Percentiles rank a stretch among this genome's conserved stretches.
These are phyloP conservation scores for Bipolaris sorokiniana DNA, from an alignment of 2,329 filamentous ascomycete species.

Conservation along the genomic window DNA sequence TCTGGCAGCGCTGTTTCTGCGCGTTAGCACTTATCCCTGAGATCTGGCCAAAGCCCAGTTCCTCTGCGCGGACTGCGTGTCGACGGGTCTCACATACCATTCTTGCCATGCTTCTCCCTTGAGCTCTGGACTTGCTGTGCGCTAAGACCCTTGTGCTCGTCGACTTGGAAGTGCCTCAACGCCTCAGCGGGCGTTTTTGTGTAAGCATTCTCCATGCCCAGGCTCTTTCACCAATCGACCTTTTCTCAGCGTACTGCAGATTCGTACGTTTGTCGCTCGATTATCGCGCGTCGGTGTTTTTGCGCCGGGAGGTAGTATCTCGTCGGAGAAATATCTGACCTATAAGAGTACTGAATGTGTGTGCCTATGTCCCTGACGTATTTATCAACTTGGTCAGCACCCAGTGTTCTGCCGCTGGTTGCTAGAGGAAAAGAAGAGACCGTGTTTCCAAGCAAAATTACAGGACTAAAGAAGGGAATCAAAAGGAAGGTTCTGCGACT, in stretches of 20 bases:
- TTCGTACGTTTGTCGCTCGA: background rate
- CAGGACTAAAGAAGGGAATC: conserved; percentile 4
- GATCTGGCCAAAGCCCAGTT: background rate
- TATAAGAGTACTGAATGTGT: background rate
- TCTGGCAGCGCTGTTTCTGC: conserved; percentile 69
- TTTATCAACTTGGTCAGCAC: background rate
- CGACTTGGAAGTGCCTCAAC: conserved; percentile 60
- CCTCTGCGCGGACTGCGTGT: background rate
- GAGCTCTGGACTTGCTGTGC: conserved; percentile 55
- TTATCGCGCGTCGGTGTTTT: conserved; percentile 9
- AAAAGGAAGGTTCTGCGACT: conserved; percentile 12
- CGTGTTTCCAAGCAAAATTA: conserved; percentile 6
- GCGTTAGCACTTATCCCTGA: conserved; percentile 12
- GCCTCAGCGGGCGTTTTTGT: conserved; percentile 57
- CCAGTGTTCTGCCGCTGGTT: background rate
- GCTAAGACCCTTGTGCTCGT: conserved; percentile 58
- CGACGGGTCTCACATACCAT: conserved; percentile 52
- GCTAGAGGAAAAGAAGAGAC: conserved; percentile 2
- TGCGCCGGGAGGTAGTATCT: conserved; percentile 3
- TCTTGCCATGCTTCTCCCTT: conserved; percentile 59
- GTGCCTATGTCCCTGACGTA: conserved; percentile 10
- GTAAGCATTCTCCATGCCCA: conserved; percentile 61
- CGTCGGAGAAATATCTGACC: background rate
- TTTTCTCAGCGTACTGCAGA: conserved; percentile 1
- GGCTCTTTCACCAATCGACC: conserved; percentile 9